Percentiles rank a stretch among this genome's conserved stretches.
These are phyloP conservation scores for Cryphonectria parasitica DNA, from an alignment of 2,329 filamentous ascomycete species.

Conservation along the genomic window DNA sequence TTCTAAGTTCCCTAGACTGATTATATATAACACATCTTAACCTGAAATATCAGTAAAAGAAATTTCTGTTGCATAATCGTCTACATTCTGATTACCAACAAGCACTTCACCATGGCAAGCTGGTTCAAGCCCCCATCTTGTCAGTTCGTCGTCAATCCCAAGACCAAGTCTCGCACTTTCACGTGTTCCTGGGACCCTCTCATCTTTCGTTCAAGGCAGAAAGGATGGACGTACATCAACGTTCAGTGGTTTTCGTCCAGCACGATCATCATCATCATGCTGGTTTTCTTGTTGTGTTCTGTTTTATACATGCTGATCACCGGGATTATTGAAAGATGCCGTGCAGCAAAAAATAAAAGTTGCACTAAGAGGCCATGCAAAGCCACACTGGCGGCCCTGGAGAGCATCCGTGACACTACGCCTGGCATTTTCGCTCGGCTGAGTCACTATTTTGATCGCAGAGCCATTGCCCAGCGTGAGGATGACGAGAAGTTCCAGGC, in stretches of 20 bases:
- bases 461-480: background rate
- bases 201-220: background rate
- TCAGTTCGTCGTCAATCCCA: background rate
- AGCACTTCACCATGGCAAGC: background rate
- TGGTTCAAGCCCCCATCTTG: background rate
- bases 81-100: background rate
- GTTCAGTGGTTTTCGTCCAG: background rate
- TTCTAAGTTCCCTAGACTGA: too few species aligned
- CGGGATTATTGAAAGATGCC: background rate
- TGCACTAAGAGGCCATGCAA: background rate
- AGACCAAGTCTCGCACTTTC: background rate
- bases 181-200: background rate
- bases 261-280: background rate
- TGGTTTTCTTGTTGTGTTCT: background rate
- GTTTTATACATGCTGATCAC: background rate
- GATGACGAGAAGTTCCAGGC: constrained; percentile 42
- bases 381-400: background rate
- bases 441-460: background rate
- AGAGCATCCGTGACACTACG: background rate
- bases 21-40: background rate
- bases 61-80: background rate
- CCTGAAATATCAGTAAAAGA: background rate
- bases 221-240: background rate
- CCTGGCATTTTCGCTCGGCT: background rate
- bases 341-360: background rate